These are phyloP conservation scores for Nannochloropsis salina DNA, from an alignment of 108 stramenopile species.

Conservation along the genomic window DNA sequence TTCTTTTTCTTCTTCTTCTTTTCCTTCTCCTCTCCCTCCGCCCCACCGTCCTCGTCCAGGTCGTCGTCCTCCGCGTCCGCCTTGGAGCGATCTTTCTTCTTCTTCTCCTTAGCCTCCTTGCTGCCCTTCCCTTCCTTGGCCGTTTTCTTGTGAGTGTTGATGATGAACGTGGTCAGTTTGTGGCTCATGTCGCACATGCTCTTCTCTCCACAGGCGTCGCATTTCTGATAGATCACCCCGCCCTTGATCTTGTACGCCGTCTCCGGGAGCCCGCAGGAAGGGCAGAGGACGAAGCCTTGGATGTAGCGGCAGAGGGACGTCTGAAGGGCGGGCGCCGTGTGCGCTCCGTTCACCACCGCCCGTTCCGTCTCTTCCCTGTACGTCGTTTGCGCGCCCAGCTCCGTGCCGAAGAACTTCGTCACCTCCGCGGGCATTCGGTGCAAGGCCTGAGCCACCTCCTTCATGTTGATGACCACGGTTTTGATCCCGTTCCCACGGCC, in stretches of 20 bases:
- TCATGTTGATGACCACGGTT: conserved; percentile 90
- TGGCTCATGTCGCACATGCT: conserved; percentile 94
- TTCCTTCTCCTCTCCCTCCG: conserved; percentile 52
- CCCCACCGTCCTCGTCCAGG: conserved; percentile 49
- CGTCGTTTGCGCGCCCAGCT: conserved; percentile 93
- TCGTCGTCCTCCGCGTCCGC: conserved; percentile 22
- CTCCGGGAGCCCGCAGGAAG: conserved; percentile 89
- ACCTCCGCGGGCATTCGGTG: conserved; percentile 73
- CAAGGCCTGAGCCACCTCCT: conserved; percentile 70
- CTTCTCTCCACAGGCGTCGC: conserved; percentile 93
- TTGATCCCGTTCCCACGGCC: conserved; percentile 99
- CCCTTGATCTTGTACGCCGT: conserved; percentile 90
- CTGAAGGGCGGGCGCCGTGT: conserved; percentile 80
- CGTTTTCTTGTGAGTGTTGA: conserved; percentile 48
- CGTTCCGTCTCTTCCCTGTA: conserved; percentile 83
- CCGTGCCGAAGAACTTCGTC: conserved; percentile 91
- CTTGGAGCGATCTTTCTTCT: conserved; percentile 38
- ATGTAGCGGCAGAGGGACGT: conserved; percentile 81
- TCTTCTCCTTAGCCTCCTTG: conserved; percentile 54
- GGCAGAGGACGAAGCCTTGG: conserved; percentile 93
- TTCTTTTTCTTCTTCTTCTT: conserved; percentile 58
- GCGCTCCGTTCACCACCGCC: conserved; percentile 94
- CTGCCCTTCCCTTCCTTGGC: conserved; percentile 42
- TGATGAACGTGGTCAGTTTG: conserved; percentile 72
- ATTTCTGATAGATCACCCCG: conserved; percentile 82